These are phyloP conservation scores for Chlamydomonas sp. DNA, from an alignment of 139 green algal genomes.

Conservation along the genomic window DNA sequence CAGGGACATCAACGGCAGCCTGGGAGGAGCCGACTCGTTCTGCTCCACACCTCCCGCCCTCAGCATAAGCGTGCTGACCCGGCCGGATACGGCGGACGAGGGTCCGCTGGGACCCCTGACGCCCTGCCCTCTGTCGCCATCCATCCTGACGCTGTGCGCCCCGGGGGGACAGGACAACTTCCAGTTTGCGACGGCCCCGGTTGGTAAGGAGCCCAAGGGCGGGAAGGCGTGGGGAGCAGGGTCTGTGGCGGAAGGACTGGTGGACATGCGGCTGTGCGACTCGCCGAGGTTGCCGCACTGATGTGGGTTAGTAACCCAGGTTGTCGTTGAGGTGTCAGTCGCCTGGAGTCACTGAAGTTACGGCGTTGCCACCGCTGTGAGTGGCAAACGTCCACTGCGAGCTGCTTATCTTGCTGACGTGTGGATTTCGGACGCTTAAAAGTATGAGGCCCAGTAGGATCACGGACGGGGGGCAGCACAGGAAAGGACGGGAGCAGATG, in stretches of 20 bases:
- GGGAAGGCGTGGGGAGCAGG: too few relatives aligned
- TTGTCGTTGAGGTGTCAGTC: too few relatives aligned
- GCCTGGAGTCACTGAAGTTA: too few relatives aligned
- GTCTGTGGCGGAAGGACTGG: neutral
- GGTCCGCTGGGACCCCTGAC: slow-evolving; percentile 38
- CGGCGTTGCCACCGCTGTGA: too few relatives aligned
- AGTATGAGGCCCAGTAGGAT: too few relatives aligned
- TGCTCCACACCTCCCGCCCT: slow-evolving; percentile 13
- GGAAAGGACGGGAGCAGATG: too few relatives aligned
- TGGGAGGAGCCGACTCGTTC: neutral
- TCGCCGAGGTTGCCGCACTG: slow-evolving; percentile 14
- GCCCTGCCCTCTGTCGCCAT: slow-evolving; percentile 43
- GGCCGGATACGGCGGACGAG: neutral
- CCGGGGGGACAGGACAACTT: slow-evolving; percentile 6
- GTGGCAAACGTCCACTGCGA: too few relatives aligned
- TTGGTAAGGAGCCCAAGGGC: neutral
- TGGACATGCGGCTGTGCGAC: slow-evolving; percentile 25
- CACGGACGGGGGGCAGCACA: too few relatives aligned
- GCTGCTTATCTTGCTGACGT: too few relatives aligned
- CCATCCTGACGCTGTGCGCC: slow-evolving; percentile 47
- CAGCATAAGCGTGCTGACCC: neutral
- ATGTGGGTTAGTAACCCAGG: neutral
- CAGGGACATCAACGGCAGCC: slow-evolving; percentile 11
- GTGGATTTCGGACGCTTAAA: too few relatives aligned
- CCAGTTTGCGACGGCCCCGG: neutral